Evolutionary conservation across 148 eudicot species (phyloP).

Genomic region (Nyssa sinensis): DNA sequence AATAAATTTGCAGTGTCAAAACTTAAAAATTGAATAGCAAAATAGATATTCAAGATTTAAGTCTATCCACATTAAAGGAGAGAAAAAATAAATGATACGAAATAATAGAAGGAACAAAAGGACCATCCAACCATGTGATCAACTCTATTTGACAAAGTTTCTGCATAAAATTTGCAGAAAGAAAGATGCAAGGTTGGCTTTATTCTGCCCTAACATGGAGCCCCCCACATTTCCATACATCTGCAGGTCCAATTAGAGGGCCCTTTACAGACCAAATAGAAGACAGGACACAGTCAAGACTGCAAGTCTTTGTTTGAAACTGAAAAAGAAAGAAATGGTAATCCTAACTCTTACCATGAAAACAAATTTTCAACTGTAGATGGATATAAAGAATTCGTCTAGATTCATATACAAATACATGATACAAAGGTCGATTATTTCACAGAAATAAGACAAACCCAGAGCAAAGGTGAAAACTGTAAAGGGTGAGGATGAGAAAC

Average conservation of each 20-base stretch:
- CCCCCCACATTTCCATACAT: not conserved
- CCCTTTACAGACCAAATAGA: no score
- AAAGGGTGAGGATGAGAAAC: not conserved
- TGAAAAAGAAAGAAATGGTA: no score
- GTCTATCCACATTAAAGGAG: not conserved
- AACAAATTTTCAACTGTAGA: constrained; percentile 12
- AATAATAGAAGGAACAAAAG: not conserved
- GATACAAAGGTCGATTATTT: no score
- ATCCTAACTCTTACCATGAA: not conserved
- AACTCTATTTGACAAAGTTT: no score
- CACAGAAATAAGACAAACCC: not conserved
- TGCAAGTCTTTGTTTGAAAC: not conserved
- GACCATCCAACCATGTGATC: not conserved
- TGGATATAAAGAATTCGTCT: not conserved
- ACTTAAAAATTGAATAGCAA: not conserved
- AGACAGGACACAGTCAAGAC: no score
- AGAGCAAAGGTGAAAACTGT: not conserved
- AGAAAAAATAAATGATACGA: not conserved
- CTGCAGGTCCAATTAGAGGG: not conserved
- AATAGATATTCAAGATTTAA: not conserved
- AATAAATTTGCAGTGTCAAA: not conserved
- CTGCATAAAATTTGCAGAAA: not conserved
- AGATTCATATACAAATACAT: not conserved
- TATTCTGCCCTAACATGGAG: no score
- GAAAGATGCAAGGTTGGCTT: no score